Conservation (phyloP, 2,329 filamentous ascomycete genomes). For the Alternaria alternata region DNA sequence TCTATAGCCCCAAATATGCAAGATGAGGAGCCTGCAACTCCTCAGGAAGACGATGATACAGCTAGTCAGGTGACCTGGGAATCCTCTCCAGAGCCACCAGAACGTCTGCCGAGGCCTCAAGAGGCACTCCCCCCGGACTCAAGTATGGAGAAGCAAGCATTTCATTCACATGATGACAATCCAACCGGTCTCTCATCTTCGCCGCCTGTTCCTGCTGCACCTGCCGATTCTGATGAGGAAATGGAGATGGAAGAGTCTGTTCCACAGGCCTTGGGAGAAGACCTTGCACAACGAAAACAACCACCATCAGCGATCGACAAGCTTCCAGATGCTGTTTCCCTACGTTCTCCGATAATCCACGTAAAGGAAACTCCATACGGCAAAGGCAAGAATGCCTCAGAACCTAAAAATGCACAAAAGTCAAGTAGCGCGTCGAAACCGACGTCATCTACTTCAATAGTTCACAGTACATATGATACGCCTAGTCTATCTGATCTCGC, state of each 20-base stretch:
- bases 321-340: neutral
- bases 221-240: slow-evolving; percentile 33
- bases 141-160: slow-evolving; percentile 23
- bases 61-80: slow-evolving; percentile 30
- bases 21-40: slow-evolving; percentile 16
- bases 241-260: slow-evolving; percentile 41
- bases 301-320: neutral
- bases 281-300: slow-evolving; percentile 7
- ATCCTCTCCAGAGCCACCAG: slow-evolving; percentile 24
- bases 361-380: slow-evolving; percentile 43
- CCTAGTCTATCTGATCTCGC: slow-evolving; percentile 8
- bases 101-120: slow-evolving; percentile 10
- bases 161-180: slow-evolving; percentile 13
- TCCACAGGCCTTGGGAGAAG: slow-evolving; percentile 42
- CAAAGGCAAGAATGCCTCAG: slow-evolving; percentile 23
- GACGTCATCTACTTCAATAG: slow-evolving; percentile 35
- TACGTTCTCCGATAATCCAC: slow-evolving; percentile 25
- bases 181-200: slow-evolving; percentile 26
- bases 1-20: slow-evolving; percentile 12
- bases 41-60: slow-evolving; percentile 13
- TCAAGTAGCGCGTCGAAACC: slow-evolving; percentile 27
- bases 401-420: slow-evolving; percentile 16
- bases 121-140: slow-evolving; percentile 43
- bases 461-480: slow-evolving; percentile 37
- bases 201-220: slow-evolving; percentile 14